phyloP scores from a whole-genome alignment of 2,329 filamentous ascomycete genomes.

The Volutella citrinella region DNA sequence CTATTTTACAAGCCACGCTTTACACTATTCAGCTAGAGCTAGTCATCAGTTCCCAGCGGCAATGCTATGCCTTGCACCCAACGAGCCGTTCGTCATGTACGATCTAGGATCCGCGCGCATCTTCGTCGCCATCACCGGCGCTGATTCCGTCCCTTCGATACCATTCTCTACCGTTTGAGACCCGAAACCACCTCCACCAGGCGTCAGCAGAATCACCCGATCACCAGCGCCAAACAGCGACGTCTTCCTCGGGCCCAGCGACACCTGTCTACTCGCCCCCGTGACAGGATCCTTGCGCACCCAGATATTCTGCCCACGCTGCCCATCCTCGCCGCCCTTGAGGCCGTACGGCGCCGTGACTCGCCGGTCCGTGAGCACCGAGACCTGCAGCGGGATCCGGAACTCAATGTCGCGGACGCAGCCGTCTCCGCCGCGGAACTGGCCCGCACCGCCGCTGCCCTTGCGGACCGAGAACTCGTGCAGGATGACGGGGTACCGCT shows the following conservation, averaged over 20 bases:
- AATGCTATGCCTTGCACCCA: slow-evolving; percentile 17
- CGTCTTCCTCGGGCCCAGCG: slow-evolving; percentile 18
- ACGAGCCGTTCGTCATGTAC: slow-evolving; percentile 16
- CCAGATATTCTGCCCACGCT: slow-evolving; percentile 69
- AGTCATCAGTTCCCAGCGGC: slow-evolving; percentile 13
- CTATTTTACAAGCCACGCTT: not conserved
- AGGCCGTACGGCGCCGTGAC: slow-evolving; percentile 76
- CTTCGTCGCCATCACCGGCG: no score
- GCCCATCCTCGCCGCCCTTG: slow-evolving; percentile 66
- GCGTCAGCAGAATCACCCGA: slow-evolving; percentile 22
- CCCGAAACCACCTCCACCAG: slow-evolving; percentile 26
- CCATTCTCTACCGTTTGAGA: no score
- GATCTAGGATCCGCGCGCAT: slow-evolving; percentile 16
- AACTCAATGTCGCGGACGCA: slow-evolving; percentile 80
- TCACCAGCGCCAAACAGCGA: slow-evolving; percentile 20
- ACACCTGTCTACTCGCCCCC: slow-evolving; percentile 30
- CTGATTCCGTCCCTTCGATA: no score
- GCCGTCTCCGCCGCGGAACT: slow-evolving; percentile 71
- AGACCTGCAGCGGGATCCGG: slow-evolving; percentile 71
- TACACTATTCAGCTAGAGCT: not conserved
- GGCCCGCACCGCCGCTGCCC: slow-evolving; percentile 55
- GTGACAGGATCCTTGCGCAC: slow-evolving; percentile 36
- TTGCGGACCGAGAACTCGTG: slow-evolving; percentile 29
- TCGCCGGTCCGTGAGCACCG: slow-evolving; percentile 73
- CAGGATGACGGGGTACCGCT: slow-evolving; percentile 31